These are phyloP conservation scores for Cyclostephanos tholiformis DNA, from an alignment of 108 stramenopile species.

Conservation along the genomic window DNA sequence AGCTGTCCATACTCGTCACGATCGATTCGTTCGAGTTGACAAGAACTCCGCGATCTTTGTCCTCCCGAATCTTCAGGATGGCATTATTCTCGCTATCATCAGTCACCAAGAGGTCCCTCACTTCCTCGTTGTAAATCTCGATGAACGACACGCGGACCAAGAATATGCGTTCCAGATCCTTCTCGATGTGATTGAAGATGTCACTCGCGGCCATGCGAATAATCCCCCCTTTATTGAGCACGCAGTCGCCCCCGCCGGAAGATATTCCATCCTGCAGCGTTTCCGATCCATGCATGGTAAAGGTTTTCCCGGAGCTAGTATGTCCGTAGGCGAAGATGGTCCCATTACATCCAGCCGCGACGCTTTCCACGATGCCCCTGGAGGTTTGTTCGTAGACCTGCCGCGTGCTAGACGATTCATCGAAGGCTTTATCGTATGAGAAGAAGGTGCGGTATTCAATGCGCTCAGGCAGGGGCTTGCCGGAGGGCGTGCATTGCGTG, in stretches of 20 bases:
- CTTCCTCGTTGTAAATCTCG: slow-evolving; percentile 99
- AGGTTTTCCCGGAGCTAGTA: slow-evolving; percentile 92
- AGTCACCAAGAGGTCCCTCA: slow-evolving; percentile 88
- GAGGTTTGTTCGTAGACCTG: slow-evolving; percentile 91
- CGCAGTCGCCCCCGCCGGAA: slow-evolving; percentile 2
- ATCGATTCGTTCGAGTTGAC: slow-evolving; percentile 87
- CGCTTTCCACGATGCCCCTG: slow-evolving; percentile 84
- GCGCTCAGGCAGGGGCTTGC: slow-evolving; percentile 73
- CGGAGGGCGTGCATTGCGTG: slow-evolving; percentile 68
- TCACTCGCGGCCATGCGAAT: slow-evolving; percentile 87
- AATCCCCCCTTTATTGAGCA: slow-evolving; percentile 57
- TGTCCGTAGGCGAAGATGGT: slow-evolving; percentile 97
- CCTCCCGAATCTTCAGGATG: too few species aligned
- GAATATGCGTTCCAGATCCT: slow-evolving; percentile 68
- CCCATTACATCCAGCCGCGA: slow-evolving; percentile 94
- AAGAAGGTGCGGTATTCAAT: slow-evolving; percentile 84
- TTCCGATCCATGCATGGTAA: slow-evolving; percentile 90
- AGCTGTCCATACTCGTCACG: slow-evolving; percentile 78
- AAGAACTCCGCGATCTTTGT: slow-evolving; percentile 93
- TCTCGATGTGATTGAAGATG: slow-evolving; percentile 77
- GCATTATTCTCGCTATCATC: slow-evolving; percentile 35
- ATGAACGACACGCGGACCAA: slow-evolving; percentile 93
- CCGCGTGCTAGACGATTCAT: slow-evolving; percentile 69
- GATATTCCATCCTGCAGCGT: slow-evolving; percentile 61
- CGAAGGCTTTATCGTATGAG: slow-evolving; percentile 93